Evolutionary conservation across 2,329 filamentous ascomycete genomes (phyloP), one percentile per base, ranked within the genome.

Genomic region (Arthrobotrys musiformis): DNA sequence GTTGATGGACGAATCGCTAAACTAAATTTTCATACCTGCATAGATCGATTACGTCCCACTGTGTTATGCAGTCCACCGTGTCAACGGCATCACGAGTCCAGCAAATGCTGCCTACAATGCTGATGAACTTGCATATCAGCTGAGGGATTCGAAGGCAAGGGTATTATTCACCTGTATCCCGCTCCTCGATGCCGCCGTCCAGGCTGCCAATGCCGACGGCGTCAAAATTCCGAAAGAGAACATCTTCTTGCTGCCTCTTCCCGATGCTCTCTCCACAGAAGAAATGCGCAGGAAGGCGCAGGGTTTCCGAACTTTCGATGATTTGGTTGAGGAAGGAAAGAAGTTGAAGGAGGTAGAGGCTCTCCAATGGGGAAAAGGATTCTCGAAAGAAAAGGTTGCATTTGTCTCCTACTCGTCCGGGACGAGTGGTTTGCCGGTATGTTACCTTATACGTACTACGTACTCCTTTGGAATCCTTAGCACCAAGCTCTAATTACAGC

Each of bases 351-450:
- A 17, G 82, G 91, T 22, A 86, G 88, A 73, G 84, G 86, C 4
- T 46, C 82, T 91, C 81, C 85, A 85, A 33, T 92, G 90, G 90
- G 81, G 84, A 46, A 86, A 86, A 74, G 91, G 91, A 0, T 89
- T 92, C 79, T 90, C 90, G 2, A 87, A 87, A 37, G 88, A 88
- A 66, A 90, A 91, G 80, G 89, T 89, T 4, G 91, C 92, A 0
- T 94, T 92, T 81, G 85, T 96, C 50, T 93, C 91, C 84, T 94
- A 93, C 82, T 93, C 91, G 0, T 92, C 90, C 82, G 92, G 92
- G 19, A 94, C 92, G 0, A 93, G 91, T 9, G 92, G 92, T 2
- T 84, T 94, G 40, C 92, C 92, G 15, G 90, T 91, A 85, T 81
- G 86, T 61, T 19, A 60, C 19, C 22, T 11, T 58, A 26, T 17